Conservation (phyloP, 1,139 yeast species). For the Hansenula lynferdii region DNA sequence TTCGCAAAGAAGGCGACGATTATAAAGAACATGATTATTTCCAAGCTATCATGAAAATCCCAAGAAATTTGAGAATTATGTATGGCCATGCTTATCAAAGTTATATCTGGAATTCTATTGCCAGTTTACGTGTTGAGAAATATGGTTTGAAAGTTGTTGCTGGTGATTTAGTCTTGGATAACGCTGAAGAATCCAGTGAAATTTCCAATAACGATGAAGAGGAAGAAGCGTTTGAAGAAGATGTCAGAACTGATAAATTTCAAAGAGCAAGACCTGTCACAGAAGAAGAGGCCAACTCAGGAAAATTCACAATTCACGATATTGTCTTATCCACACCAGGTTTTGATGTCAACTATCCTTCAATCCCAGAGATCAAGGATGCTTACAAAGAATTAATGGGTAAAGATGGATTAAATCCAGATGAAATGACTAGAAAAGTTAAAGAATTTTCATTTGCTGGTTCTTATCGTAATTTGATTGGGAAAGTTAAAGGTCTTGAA, state of each 20-base stretch:
- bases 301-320: slow-evolving; percentile 68
- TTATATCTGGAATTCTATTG: slow-evolving; percentile 87
- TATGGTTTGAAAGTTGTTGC: slow-evolving; percentile 67
- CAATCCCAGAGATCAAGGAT: slow-evolving; percentile 52
- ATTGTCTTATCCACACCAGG: slow-evolving; percentile 95
- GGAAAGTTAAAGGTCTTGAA: slow-evolving; percentile 60
- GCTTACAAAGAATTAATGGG: slow-evolving; percentile 74
- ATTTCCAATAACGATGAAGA: slow-evolving; percentile 22
- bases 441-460: slow-evolving; percentile 92
- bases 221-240: slow-evolving; percentile 58
- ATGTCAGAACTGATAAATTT: slow-evolving; percentile 48
- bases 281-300: slow-evolving; percentile 59
- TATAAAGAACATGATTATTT: slow-evolving; percentile 53
- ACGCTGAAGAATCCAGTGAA: slow-evolving; percentile 32
- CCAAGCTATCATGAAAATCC: slow-evolving; percentile 84
- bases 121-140: slow-evolving; percentile 67
- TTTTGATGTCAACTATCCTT: slow-evolving; percentile 79
- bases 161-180: slow-evolving; percentile 83
- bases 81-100: slow-evolving; percentile 98
- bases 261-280: slow-evolving; percentile 68
- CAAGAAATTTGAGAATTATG: slow-evolving; percentile 88
- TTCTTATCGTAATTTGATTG: slow-evolving; percentile 73
- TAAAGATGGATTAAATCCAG: slow-evolving; percentile 77
- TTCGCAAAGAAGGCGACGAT: slow-evolving; percentile 40
- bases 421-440: slow-evolving; percentile 76